Evolutionary conservation across 1,139 yeast genomes (phyloP).

Genomic region (Entelexis paramagnoliae): DNA sequence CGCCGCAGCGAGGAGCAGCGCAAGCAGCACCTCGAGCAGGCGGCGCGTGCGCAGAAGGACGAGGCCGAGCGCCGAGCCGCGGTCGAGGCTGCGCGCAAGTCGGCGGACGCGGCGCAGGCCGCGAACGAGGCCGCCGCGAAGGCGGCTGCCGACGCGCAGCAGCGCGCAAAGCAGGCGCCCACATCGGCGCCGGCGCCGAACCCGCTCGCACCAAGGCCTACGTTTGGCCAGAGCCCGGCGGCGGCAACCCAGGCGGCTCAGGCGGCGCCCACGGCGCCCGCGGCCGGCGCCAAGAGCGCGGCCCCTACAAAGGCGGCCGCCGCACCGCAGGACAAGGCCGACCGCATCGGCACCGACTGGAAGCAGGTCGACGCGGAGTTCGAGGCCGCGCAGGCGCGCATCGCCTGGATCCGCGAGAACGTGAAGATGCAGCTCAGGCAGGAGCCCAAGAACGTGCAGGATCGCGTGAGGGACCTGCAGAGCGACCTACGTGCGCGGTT

Average conservation of each 20-base stretch:
- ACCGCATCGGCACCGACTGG: neutral
- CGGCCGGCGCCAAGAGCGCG: too few relatives aligned
- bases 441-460: slow-evolving; percentile 34
- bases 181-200: neutral
- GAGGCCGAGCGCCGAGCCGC: slow-evolving; percentile 8
- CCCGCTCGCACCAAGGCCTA: too few relatives aligned
- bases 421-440: slow-evolving; percentile 32
- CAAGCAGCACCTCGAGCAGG: slow-evolving; percentile 1
- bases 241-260: too few relatives aligned
- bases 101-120: slow-evolving; percentile 4
- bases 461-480: slow-evolving; percentile 39
- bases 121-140: slow-evolving; percentile 7
- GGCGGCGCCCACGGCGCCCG: neutral
- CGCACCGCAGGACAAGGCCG: too few relatives aligned
- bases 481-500: slow-evolving; percentile 77
- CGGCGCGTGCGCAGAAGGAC: slow-evolving; percentile 11
- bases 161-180: neutral
- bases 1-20: slow-evolving; percentile 6
- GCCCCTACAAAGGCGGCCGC: too few relatives aligned
- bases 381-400: slow-evolving; percentile 44
- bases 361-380: slow-evolving; percentile 40
- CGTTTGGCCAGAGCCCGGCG: too few relatives aligned
- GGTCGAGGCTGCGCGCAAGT: neutral
- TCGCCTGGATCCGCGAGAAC: slow-evolving; percentile 46
- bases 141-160: slow-evolving; percentile 1